Evolutionary conservation across 768 basidiomycete species (phyloP).

Genomic region (Tylopilus rubrobrunneus): DNA sequence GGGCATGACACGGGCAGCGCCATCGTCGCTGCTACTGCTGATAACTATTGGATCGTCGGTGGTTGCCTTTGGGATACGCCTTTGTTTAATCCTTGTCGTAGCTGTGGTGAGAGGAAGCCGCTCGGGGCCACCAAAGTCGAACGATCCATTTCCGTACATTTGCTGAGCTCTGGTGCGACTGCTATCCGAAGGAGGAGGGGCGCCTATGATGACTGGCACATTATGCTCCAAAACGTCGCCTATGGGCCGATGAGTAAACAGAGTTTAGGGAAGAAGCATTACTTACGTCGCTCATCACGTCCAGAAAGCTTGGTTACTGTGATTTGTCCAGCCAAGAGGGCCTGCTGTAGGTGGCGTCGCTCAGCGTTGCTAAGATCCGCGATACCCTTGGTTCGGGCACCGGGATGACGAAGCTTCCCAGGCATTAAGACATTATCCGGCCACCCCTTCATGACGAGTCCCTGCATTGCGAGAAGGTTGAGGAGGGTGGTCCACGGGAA

Average conservation of each 20-base stretch:
- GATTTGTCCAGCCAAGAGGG: not conserved
- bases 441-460: not conserved
- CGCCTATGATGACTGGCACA: not conserved
- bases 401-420: not conserved
- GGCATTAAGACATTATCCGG: not conserved
- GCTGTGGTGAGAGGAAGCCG: not conserved
- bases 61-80: not conserved
- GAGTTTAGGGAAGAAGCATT: not conserved
- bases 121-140: not conserved
- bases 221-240: not conserved
- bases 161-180: not conserved
- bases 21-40: constrained; percentile 2
- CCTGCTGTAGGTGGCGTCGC: not conserved
- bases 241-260: not conserved
- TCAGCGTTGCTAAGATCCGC: not conserved
- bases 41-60: not conserved
- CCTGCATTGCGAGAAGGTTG: not conserved
- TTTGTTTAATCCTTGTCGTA: not conserved
- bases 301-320: not conserved
- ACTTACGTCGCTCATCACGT: not conserved
- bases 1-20: not conserved
- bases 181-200: not conserved
- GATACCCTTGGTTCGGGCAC: not conserved
- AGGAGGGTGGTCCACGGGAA: constrained; percentile 1
- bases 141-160: not conserved